Percentiles rank a stretch among this genome's conserved stretches.
Conservation (phyloP, 2,329 filamentous ascomycete species). For the Fusarium chlamydosporum region DNA sequence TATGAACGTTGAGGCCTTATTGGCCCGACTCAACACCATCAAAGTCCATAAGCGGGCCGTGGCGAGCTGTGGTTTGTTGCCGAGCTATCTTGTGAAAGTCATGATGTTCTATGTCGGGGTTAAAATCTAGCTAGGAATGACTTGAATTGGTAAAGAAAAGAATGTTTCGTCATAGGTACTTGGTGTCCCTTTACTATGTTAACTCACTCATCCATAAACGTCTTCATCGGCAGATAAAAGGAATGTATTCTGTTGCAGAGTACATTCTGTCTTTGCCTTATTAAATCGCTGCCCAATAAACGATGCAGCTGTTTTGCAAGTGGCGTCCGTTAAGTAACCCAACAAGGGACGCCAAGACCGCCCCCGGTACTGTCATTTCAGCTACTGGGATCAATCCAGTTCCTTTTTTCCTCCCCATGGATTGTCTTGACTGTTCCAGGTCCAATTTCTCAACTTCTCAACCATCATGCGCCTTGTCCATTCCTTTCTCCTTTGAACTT, state of each 20-base stretch:
- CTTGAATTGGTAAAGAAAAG: background rate
- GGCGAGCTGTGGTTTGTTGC: slow-evolving; percentile 31
- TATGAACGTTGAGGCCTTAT: slow-evolving; percentile 25
- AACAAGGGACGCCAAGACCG: slow-evolving; percentile 43
- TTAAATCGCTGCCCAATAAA: slow-evolving; percentile 29
- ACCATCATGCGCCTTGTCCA: slow-evolving; percentile 35
- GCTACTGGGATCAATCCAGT: slow-evolving; percentile 32
- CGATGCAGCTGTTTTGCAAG: slow-evolving; percentile 20
- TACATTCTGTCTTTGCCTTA: slow-evolving; percentile 12
- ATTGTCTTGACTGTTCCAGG: slow-evolving; percentile 28
- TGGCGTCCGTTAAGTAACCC: slow-evolving; percentile 39
- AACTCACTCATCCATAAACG: no score
- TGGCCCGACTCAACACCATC: slow-evolving; percentile 21
- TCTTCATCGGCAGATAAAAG: background rate
- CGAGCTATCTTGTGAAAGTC: slow-evolving; percentile 26
- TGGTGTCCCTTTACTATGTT: background rate
- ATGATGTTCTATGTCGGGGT: background rate
- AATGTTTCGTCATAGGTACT: no score
- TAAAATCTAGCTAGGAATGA: background rate
- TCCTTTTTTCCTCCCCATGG: slow-evolving; percentile 22
- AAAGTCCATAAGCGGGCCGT: slow-evolving; percentile 40
- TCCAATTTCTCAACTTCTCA: slow-evolving; percentile 32
- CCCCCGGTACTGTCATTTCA: slow-evolving; percentile 44
- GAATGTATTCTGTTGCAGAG: slow-evolving; percentile 3
- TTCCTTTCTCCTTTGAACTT: slow-evolving; percentile 24